A percentile compares a stretch with the other conserved stretches of the same genome.
phyloP scores from a whole-genome alignment of 2,329 filamentous ascomycete species.

The Monilinia laxa region DNA sequence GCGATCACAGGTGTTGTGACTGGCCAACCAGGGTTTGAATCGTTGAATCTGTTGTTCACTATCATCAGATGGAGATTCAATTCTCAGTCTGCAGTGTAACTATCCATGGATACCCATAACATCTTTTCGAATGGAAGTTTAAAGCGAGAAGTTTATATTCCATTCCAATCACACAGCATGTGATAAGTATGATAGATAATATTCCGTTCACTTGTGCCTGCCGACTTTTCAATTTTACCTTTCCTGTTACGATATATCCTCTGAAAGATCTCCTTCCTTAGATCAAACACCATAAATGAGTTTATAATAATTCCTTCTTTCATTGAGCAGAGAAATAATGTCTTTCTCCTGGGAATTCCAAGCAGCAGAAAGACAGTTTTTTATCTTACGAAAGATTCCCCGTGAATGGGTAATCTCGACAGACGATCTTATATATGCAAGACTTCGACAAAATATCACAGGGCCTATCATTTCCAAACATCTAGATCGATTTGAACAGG shows the following conservation, averaged over 20 bases:
- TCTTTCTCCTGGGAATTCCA: neutral
- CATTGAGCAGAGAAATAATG: neutral
- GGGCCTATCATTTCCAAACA: slow-evolving; percentile 40
- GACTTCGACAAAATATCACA: slow-evolving; percentile 2
- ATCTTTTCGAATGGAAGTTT: neutral
- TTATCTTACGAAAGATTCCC: slow-evolving; percentile 11
- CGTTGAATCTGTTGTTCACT: neutral
- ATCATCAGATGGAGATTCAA: slow-evolving; percentile 6
- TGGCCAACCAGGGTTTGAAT: neutral
- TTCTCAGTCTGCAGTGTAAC: slow-evolving; percentile 20
- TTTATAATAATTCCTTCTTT: neutral
- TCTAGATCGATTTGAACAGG: slow-evolving; percentile 28
- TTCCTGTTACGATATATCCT: neutral
- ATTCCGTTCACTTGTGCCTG: neutral
- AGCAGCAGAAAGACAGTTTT: slow-evolving; percentile 13
- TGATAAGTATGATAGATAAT: neutral
- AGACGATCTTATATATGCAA: slow-evolving; percentile 5
- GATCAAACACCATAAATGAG: neutral
- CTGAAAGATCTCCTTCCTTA: neutral
- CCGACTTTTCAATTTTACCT: neutral
- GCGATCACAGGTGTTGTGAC: neutral
- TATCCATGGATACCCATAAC: neutral
- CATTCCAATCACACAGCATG: slow-evolving; percentile 12
- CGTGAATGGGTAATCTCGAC: slow-evolving; percentile 9
- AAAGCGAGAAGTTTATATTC: neutral